A percentile compares a stretch with the other conserved stretches of the same genome.
Conservation (phyloP, 2,329 filamentous ascomycete species). For the Xenoacremonium recifei region DNA sequence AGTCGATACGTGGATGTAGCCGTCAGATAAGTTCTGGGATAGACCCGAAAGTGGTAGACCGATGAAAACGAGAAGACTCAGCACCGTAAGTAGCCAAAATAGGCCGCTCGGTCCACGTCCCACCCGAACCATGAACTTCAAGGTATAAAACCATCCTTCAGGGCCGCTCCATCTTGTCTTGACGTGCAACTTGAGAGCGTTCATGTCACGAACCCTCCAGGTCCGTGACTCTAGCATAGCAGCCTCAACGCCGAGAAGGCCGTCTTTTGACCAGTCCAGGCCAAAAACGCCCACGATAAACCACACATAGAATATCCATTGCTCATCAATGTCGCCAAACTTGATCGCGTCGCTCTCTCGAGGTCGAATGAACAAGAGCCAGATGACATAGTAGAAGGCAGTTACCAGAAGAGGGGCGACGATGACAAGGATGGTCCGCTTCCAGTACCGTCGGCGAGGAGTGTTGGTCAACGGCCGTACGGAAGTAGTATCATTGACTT, state of each 20-base stretch:
- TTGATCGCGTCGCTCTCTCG: conserved; percentile 5
- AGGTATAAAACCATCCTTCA: conserved; percentile 9
- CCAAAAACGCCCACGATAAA: conserved; percentile 18
- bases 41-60: conserved; percentile 15
- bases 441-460: conserved; percentile 1
- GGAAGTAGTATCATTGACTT: too few relatives aligned
- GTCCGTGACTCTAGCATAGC: conserved; percentile 7
- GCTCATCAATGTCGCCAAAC: conserved; percentile 5
- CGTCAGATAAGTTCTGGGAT: conserved; percentile 12
- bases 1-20: conserved; percentile 3
- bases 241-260: conserved; percentile 12
- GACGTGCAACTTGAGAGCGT: conserved; percentile 3
- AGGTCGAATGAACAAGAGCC: conserved; percentile 1
- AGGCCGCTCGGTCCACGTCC: conserved; percentile 1
- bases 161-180: conserved; percentile 12
- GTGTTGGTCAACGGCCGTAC: too few relatives aligned
- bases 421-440: conserved; percentile 6
- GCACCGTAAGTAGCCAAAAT: conserved; percentile 9
- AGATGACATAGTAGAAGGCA: conserved; percentile 6
- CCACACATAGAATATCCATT: conserved; percentile 12
- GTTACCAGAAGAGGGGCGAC: conserved; percentile 5
- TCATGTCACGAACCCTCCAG: conserved; percentile 5
- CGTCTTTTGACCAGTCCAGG: conserved; percentile 13
- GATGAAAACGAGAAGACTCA: conserved; percentile 10
- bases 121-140: background rate